Evolutionary conservation across 2,329 filamentous ascomycete species (phyloP).

Genomic region (Xylariaceae sp.): DNA sequence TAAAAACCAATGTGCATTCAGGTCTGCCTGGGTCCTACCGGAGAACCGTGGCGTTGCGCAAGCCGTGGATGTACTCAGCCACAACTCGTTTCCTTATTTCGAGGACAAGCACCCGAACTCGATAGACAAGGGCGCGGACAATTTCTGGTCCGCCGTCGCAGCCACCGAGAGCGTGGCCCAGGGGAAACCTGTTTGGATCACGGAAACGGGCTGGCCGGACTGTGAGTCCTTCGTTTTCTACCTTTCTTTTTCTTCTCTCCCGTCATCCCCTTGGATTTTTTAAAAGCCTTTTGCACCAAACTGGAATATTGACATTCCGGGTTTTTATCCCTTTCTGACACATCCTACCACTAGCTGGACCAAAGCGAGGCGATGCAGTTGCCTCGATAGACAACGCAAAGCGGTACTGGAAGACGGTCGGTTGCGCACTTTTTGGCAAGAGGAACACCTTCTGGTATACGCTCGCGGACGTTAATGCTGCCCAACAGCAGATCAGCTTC

Average conservation of each 20-base stretch:
- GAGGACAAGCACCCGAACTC: constrained; percentile 25
- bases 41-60: constrained; percentile 23
- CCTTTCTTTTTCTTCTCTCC: not conserved
- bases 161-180: constrained; percentile 24
- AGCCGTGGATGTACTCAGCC: constrained; percentile 25
- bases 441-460: constrained; percentile 49
- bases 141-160: constrained; percentile 24
- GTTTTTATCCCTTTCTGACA: too few species aligned
- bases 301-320: not conserved
- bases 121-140: constrained; percentile 23
- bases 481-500: constrained; percentile 28
- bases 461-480: constrained; percentile 44
- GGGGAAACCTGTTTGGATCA: constrained; percentile 28
- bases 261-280: not conserved
- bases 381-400: constrained; percentile 26
- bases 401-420: constrained; percentile 29
- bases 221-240: constrained; percentile 29
- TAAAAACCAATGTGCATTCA: constrained; percentile 8
- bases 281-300: too few species aligned
- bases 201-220: constrained; percentile 30
- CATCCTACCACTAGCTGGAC: too few species aligned
- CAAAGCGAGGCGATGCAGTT: constrained; percentile 23
- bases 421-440: constrained; percentile 27
- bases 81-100: constrained; percentile 30
- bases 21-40: constrained; percentile 28